phyloP scores from a whole-genome alignment of 2,329 filamentous ascomycete genomes.

The Lecanosticta acicola region DNA sequence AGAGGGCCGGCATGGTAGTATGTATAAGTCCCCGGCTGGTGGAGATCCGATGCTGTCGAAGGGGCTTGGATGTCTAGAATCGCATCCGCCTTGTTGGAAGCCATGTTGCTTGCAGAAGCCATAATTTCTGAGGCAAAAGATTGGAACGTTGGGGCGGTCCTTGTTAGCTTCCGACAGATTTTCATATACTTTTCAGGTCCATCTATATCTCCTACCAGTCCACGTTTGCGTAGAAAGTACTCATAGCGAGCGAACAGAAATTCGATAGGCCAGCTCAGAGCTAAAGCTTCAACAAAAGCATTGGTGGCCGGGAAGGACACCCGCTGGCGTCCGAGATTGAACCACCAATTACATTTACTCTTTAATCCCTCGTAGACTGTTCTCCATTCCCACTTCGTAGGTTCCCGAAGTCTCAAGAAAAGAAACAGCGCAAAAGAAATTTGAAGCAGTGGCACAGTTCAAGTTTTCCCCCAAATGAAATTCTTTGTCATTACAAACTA shows the following conservation, averaged over 20 bases:
- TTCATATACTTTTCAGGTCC: neutral
- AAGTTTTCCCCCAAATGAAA: too few species aligned
- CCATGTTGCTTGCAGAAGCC: neutral
- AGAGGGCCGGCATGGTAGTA: constrained; percentile 18
- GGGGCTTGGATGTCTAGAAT: neutral
- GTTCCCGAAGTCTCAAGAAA: too few species aligned
- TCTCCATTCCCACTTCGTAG: too few species aligned
- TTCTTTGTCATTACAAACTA: too few species aligned
- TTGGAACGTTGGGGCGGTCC: neutral
- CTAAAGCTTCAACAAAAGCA: constrained; percentile 1
- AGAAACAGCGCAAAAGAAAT: too few species aligned
- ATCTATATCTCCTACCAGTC: neutral
- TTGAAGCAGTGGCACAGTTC: too few species aligned
- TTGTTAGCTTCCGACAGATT: neutral
- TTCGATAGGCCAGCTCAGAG: neutral
- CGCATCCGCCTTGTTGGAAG: neutral
- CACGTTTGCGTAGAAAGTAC: neutral
- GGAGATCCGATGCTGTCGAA: neutral
- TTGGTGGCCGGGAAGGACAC: constrained; percentile 1
- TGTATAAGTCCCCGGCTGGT: constrained; percentile 1
- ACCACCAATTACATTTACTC: neutral
- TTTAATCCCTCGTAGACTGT: too few species aligned
- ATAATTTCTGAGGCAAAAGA: neutral
- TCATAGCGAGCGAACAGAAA: neutral
- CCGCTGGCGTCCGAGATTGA: constrained; percentile 1